These are phyloP conservation scores for Lathyrus oleraceus DNA, from an alignment of 306 rosid species.

Conservation along the genomic window DNA sequence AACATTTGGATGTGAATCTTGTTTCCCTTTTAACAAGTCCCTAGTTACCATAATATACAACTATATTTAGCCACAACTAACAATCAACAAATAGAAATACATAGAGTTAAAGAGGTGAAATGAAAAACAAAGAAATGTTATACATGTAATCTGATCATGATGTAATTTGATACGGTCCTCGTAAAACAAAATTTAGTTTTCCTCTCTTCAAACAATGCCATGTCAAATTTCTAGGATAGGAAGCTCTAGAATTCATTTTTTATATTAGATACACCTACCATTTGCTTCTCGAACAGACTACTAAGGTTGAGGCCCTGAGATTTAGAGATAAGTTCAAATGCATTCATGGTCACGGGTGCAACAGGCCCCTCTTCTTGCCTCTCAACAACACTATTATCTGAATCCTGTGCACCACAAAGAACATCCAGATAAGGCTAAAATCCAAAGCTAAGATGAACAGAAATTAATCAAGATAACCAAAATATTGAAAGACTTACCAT, in stretches of 20 bases:
- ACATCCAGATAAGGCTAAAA: slow-evolving; percentile 31
- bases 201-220: slow-evolving; percentile 10
- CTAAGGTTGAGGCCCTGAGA: slow-evolving; percentile 93
- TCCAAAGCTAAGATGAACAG: slow-evolving; percentile 24
- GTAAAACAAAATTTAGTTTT: neutral
- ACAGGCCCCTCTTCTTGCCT: slow-evolving; percentile 56
- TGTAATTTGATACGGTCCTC: slow-evolving; percentile 13
- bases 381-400: slow-evolving; percentile 73
- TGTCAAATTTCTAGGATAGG: slow-evolving; percentile 4
- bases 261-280: slow-evolving; percentile 55
- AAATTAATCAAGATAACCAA: slow-evolving; percentile 7
- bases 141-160: slow-evolving; percentile 6
- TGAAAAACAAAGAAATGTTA: neutral
- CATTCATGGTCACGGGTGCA: slow-evolving; percentile 87
- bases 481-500: slow-evolving; percentile 50
- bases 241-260: neutral
- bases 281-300: slow-evolving; percentile 85
- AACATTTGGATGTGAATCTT: slow-evolving; percentile 84
- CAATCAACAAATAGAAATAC: slow-evolving; percentile 17
- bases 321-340: slow-evolving; percentile 92
- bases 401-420: slow-evolving; percentile 49
- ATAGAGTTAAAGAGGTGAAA: slow-evolving; percentile 6
- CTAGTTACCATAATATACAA: slow-evolving; percentile 45
- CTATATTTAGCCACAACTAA: slow-evolving; percentile 8
- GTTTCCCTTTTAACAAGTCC: slow-evolving; percentile 84